Evolutionary conservation across 257 asterid species (phyloP).

Genomic region (Plantago ovata): DNA sequence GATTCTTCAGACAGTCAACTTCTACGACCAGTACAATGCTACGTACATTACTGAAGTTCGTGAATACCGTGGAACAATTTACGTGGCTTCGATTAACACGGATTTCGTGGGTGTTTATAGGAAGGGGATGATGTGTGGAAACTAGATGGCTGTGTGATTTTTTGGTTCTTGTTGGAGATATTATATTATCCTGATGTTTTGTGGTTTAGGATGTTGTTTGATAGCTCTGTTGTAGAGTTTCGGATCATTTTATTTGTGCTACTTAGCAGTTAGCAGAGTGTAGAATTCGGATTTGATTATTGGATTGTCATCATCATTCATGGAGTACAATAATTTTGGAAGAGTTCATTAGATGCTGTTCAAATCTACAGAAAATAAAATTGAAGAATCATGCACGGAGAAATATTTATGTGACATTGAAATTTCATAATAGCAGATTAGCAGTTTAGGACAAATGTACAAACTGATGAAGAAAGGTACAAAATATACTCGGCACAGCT

Average conservation of each 20-base stretch:
- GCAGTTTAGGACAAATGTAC: no score
- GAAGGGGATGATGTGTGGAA: background rate
- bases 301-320: background rate
- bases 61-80: slow-evolving; percentile 16
- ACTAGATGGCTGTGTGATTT: background rate
- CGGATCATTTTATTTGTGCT: background rate
- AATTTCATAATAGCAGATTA: no score
- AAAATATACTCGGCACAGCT: no score
- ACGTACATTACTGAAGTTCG: slow-evolving; percentile 21
- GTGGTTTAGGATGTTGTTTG: background rate
- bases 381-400: no score
- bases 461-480: background rate
- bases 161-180: background rate
- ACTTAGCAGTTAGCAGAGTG: background rate
- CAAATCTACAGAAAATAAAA: no score
- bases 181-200: background rate
- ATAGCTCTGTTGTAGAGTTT: background rate
- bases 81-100: slow-evolving; percentile 16
- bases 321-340: background rate
- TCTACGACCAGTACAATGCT: slow-evolving; percentile 21
- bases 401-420: no score
- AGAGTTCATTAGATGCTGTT: background rate
- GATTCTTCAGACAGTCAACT: slow-evolving; percentile 21
- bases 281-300: background rate
- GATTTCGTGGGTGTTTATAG: slow-evolving; percentile 22